These are phyloP conservation scores for Clarireedia paspali DNA, from an alignment of 2,329 filamentous ascomycete species.

Conservation along the genomic window DNA sequence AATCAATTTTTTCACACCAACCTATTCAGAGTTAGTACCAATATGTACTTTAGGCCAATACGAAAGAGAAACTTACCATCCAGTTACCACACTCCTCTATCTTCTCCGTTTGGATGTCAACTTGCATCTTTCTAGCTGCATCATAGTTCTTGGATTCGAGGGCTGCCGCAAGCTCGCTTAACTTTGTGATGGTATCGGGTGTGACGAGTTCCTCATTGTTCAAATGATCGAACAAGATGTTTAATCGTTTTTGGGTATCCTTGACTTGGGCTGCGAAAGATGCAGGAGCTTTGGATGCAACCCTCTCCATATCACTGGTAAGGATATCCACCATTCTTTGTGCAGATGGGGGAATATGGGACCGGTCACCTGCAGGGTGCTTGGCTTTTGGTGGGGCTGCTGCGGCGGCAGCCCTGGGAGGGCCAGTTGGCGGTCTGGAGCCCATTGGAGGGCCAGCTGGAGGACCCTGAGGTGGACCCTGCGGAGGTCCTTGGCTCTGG, in stretches of 20 bases:
- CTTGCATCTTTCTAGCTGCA: slow-evolving; percentile 58
- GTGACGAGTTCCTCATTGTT: slow-evolving; percentile 91
- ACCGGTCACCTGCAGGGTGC: slow-evolving; percentile 78
- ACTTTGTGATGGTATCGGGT: slow-evolving; percentile 64
- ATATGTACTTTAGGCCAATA: neutral
- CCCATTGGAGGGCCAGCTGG: slow-evolving; percentile 31
- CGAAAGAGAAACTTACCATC: slow-evolving; percentile 58
- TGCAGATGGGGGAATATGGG: slow-evolving; percentile 74
- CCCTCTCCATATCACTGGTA: slow-evolving; percentile 76
- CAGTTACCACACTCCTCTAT: slow-evolving; percentile 76
- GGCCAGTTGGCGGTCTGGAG: slow-evolving; percentile 37
- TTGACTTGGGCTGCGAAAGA: slow-evolving; percentile 83
- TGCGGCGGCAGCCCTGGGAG: slow-evolving; percentile 6
- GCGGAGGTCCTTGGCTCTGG: slow-evolving; percentile 34
- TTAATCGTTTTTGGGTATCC: slow-evolving; percentile 87
- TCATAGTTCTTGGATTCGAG: slow-evolving; percentile 64
- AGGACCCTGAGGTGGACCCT: slow-evolving; percentile 35
- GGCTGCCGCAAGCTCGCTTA: slow-evolving; percentile 57
- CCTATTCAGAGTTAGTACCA: slow-evolving; percentile 43
- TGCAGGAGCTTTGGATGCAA: slow-evolving; percentile 78
- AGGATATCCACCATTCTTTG: slow-evolving; percentile 76
- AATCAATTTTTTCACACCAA: slow-evolving; percentile 69
- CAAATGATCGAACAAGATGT: slow-evolving; percentile 90
- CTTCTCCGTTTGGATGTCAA: slow-evolving; percentile 69
- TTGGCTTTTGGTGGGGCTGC: slow-evolving; percentile 49